Evolutionary conservation across 2,329 filamentous ascomycete genomes (phyloP), one percentile per base, ranked within the genome.

Genomic region (Orbilia javanica): DNA sequence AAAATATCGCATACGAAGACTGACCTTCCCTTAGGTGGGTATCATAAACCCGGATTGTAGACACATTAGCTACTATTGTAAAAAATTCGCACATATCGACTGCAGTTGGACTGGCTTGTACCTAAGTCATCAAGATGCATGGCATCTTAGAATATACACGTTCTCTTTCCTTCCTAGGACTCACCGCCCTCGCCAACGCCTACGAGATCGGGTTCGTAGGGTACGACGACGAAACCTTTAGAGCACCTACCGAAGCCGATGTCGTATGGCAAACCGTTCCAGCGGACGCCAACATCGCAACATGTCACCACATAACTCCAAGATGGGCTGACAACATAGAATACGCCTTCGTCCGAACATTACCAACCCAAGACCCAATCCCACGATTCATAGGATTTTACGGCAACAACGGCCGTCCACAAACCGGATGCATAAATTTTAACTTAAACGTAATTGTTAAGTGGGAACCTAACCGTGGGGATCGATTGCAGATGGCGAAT

Each of bases 121-220:
- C 3, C 13, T n/a, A 48, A 6, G 29, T 25, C 25, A 11, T 11
- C 52, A 55, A 2, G 20, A 55, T 55, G 52, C 15, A 13, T 13
- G 3, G 15, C 13, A 4, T 55, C 22, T 13, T 18, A 8, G 18
- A 5, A 1, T 22, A 48, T 22, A 6, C n/a, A 2, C 6, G 5
- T n/a, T 6, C 46, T 42, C 46, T 42, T 20, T 44, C 20, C 18
- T 46, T 52, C 11, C 11, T 55, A 11, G n/a, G 29, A 2, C n/a
- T 60, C 31, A 25, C 20, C 4, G 7, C 20, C 25, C 34, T 42
- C 15, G 2, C 27, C 6, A 39, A 4, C 7, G 46, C 63, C 27
- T 66, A 53, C 7, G 63, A 66, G 53, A 20, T 66, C 22, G 63
- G 48, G 2, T 66, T 66, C 22, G n/a, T 66, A 39, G 44, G 44